Conservation (phyloP, 768 basidiomycete genomes). For the Phylloporus arenicola region DNA sequence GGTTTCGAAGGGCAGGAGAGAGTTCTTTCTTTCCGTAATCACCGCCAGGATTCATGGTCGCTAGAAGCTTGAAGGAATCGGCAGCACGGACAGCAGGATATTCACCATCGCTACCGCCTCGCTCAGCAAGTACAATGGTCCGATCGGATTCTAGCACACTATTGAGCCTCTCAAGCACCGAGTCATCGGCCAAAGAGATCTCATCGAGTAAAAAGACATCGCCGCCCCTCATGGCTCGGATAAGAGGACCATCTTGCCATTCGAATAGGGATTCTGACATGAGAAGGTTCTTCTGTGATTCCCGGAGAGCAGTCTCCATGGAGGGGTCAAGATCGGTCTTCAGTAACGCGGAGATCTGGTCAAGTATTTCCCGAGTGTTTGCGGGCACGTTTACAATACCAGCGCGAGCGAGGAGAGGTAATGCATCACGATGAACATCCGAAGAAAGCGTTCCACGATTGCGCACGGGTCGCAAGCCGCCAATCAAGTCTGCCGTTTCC, state of each 20-base stretch:
- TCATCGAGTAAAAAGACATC: slow-evolving; percentile 91
- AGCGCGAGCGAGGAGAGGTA: slow-evolving; percentile 35
- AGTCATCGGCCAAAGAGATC: slow-evolving; percentile 96
- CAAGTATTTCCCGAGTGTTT: slow-evolving; percentile 25
- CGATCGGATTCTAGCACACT: slow-evolving; percentile 92
- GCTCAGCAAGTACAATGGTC: slow-evolving; percentile 87
- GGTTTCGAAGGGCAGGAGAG: slow-evolving; percentile 92
- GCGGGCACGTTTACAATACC: slow-evolving; percentile 30
- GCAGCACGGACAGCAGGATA: slow-evolving; percentile 62
- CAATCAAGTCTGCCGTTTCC: slow-evolving; percentile 94
- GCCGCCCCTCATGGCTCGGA: slow-evolving; percentile 84
- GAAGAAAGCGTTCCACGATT: slow-evolving; percentile 57
- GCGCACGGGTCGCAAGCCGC: slow-evolving; percentile 84
- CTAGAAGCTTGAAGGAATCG: slow-evolving; percentile 77
- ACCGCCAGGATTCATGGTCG: slow-evolving; percentile 99
- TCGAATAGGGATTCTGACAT: slow-evolving; percentile 79
- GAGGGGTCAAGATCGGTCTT: slow-evolving; percentile 29
- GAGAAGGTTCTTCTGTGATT: slow-evolving; percentile 41
- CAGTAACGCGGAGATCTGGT: slow-evolving; percentile 18
- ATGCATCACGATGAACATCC: slow-evolving; percentile 43
- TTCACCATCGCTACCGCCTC: slow-evolving; percentile 69
- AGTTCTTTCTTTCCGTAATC: slow-evolving; percentile 99
- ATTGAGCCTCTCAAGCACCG: slow-evolving; percentile 93
- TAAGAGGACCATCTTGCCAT: slow-evolving; percentile 96
- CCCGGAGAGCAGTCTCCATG: slow-evolving; percentile 32